Evolutionary conservation across 768 basidiomycete species (phyloP), one percentile per base, ranked within the genome.

Genomic region (Melanogaster broomeanus): DNA sequence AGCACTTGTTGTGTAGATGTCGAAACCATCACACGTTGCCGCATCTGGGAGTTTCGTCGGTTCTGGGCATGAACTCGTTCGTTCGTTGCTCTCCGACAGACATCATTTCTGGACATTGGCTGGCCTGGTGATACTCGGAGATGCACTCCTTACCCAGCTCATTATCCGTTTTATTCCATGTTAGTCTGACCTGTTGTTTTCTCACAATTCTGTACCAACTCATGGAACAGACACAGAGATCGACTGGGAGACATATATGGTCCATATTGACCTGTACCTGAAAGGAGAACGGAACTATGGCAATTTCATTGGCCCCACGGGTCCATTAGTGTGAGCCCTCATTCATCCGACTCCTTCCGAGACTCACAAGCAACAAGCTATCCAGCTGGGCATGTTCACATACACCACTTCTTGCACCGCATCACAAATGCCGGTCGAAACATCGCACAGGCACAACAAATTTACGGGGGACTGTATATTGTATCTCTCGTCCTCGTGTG

Each of bases 161-260:
- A 86, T 97, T 60, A 85, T 96, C 57, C 80, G 73, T 39, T 85
- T 85, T 64, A 76, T 97, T 49, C 80, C 90, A 59, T 98, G 96
- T 97, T 59, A 76, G 88, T 70, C 25, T 7, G 37, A 33, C 18
- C 52, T 27, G 24, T 45, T 47, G 38, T 46, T 30, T 54, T 55
- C 53, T 42, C 25, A 42, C 39, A 33, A 41, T 30, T 30, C 45
- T 54, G 38, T 61, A 49, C 64, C 55, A 43, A 55, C 39, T 35
- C 37, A 38, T 55, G 42, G 30, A 47, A 45, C 74, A 98, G 96
- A 95, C 73, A 98, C 97, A 11, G 95, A 99, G 72, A 99, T 99
- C 61, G 97, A 99, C 72, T 98, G 92, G 85, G 81, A 87, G 62
- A 98, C 97, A 0, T 99, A 99, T 65, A 93, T 98, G 84, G 74